Evolutionary conservation across 176 grass and related monocot species (phyloP), one percentile per base, ranked within the genome.

Genomic region (Carex pumila): DNA sequence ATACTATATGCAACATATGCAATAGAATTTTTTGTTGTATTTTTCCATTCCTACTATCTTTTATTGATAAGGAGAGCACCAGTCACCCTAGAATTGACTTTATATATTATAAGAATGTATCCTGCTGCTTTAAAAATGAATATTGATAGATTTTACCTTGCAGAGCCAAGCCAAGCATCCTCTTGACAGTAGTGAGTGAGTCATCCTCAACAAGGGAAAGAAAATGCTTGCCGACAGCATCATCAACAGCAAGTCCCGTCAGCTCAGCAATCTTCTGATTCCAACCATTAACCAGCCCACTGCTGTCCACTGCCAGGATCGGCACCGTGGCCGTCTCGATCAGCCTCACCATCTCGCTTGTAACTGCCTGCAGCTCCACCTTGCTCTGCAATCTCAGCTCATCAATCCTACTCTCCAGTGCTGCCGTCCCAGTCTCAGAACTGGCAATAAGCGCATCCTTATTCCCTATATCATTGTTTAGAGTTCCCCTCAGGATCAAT

Each of bases 291-390:
- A 98, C 83, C 57, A 98, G 58, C 34, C 96, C 96, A 49, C 92
- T 92, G 61, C 85, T 63, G 84, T 98, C 96, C 50, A 98, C 96
- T 14, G 93, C 96, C 70, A 98, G 88, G 60, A 98, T 98, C 8
- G 96, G 93, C 21, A 91, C 96, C 8, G 96, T 92, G 52, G 96
- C 93, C 31, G 95, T 98, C 87, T 98, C 95, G 43, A 98, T 98
- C 17, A 98, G 79, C 18, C 92, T 90, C 67, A 95, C 95, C 92
- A 98, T 98, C 92, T 98, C 95, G 82, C 86, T 98, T 59, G 95
- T 98, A 31, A 98, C 95, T 0, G 89, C 91, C 74, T 95, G 92
- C 65, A 98, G 77, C 87, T 98, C 95, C 76, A 83, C 91, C 80
- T 91, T 86, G 15, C 91, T 91, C 61, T 98, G 92, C 31, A 95